These are phyloP conservation scores for Apiospora aurea DNA, from an alignment of 2,329 filamentous ascomycete species.

Conservation along the genomic window DNA sequence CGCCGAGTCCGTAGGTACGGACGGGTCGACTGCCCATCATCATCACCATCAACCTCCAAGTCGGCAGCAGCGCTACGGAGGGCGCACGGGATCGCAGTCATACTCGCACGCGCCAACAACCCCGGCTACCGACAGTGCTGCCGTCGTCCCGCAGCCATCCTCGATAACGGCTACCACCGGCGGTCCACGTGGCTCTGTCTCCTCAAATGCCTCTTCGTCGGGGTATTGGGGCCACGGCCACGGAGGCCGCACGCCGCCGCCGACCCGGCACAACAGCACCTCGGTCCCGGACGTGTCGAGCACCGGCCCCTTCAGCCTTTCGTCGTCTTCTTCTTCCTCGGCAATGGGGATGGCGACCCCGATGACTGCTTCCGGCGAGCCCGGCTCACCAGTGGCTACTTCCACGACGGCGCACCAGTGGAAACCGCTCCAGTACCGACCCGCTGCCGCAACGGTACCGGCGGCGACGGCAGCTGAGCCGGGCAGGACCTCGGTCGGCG, in stretches of 20 bases:
- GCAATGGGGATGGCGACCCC: neutral
- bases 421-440: neutral
- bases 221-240: neutral
- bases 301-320: neutral
- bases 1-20: neutral
- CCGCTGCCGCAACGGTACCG: neutral
- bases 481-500: neutral
- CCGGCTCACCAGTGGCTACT: neutral
- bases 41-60: neutral
- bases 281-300: neutral
- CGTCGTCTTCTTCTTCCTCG: conserved; percentile 2
- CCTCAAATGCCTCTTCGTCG: neutral
- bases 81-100: neutral
- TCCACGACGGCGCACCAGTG: neutral
- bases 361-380: neutral
- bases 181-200: neutral
- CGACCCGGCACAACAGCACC: neutral
- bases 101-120: neutral
- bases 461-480: neutral
- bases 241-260: neutral
- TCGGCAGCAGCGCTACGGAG: neutral
- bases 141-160: neutral
- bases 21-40: neutral
- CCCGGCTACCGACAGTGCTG: neutral
- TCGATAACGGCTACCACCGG: neutral